Base-by-base conservation (phyloP, 257 asterid species). In the Craterostigma plantagineum region DNA sequence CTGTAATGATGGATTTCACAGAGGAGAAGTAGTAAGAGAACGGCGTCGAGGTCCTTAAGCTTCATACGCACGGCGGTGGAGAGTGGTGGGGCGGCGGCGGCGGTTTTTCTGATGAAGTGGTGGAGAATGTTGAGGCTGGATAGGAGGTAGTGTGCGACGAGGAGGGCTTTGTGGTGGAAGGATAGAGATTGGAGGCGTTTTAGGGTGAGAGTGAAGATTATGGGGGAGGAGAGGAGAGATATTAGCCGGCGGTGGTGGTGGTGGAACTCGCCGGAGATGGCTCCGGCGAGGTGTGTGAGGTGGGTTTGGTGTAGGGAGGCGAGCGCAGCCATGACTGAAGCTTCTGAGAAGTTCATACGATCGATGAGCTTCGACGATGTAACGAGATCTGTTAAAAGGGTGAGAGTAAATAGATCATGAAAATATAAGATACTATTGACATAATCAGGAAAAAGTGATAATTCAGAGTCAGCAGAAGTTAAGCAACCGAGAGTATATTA, bases 111-210 rank as follows among this genome's bases (percentile, higher is more conserved):
- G 23, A 45, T 40, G 70, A 61, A 49, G 65, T 41, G 59, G 8
- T 56, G 16, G 54, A 81, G 64, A 12, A 73, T 52, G 12, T 69
- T 51, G 51, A 86, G 92, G 14, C 60, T 57, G 34, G 72, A 69
- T n/a, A 72, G 33, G 55, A 81, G 87, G 74, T 77, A 73, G 49
- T 66, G 71, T 67, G 91, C 86, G 34, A 86, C 65, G 61, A 86
- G 94, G 51, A 76, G 72, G 56, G 85, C 75, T 10, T 78, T 86
- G 35, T 71, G 61, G 63, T 59, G 81, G 65, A 76, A 81, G 18
- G 94, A 68, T 58, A 81, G 81, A 42, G 93, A 61, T 9, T 68
- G 86, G 52, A 86, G 84, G 84, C 63, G 73, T 65, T 64, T 87
- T 70, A 86, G 73, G 12, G 94, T 63, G 73, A 86, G 73, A 59